Conservation (phyloP, 140 eudicot genomes). For the Flaveria floridana region DNA sequence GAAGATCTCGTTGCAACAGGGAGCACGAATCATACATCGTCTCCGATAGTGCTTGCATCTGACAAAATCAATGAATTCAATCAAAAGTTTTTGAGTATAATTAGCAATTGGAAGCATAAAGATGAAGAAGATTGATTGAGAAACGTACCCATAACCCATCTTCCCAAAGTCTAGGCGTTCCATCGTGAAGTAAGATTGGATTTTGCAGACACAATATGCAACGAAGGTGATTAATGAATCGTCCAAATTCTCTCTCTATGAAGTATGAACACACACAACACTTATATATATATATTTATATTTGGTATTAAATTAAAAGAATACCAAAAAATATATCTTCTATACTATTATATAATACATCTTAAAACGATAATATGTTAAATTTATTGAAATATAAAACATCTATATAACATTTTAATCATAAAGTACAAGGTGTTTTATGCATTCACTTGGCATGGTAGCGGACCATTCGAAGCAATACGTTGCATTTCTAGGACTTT, state of each 20-base stretch:
- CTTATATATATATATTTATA: too few species aligned
- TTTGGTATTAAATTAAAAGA: too few species aligned
- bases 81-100: too few species aligned
- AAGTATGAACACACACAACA: background rate
- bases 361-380: too few species aligned
- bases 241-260: background rate
- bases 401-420: too few species aligned
- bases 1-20: slow-evolving; percentile 90
- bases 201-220: slow-evolving; percentile 16
- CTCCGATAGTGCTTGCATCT: slow-evolving; percentile 87
- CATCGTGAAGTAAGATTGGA: slow-evolving; percentile 35
- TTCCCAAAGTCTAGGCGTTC: slow-evolving; percentile 91
- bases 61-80: slow-evolving; percentile 10
- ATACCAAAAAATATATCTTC: too few species aligned
- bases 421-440: too few species aligned
- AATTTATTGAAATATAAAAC: too few species aligned
- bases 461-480: too few species aligned
- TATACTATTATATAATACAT: too few species aligned
- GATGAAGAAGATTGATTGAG: slow-evolving; percentile 17
- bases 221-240: slow-evolving; percentile 8
- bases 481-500: too few species aligned
- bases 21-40: slow-evolving; percentile 92
- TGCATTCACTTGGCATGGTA: too few species aligned
- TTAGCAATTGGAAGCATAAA: background rate
- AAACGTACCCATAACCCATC: slow-evolving; percentile 81